Evolutionary conservation across 768 basidiomycete genomes (phyloP), one percentile per base, ranked within the genome.

Genomic region (Termitomyces bulborhizus): DNA sequence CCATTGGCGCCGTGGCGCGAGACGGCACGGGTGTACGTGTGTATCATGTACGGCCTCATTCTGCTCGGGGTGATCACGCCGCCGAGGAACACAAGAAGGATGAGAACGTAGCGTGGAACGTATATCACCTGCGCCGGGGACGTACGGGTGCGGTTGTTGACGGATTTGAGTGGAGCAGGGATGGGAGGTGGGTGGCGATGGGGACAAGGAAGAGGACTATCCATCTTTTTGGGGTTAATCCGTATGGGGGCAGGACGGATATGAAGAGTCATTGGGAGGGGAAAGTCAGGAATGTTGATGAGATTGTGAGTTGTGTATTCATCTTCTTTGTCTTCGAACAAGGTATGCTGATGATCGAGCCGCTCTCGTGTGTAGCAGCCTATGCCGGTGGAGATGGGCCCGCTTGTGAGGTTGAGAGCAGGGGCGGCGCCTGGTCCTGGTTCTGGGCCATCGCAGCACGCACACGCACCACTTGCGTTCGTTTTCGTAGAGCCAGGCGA

Each of bases 151-250:
- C 84, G 5, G 69, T 80, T 4, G 77, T 93, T 13, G 81, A 84
- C 51, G 69, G 68, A 12, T 69, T 86, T 12, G 70, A 69, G 26
- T 83, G 81, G 77, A 75, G 76, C 6, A 52, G 58, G 7, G 85
- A 86, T 62, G 85, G 84, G 13, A 68, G 84, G 36, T 92, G 87
- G 86, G 67, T 83, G 16, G 89, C 82, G 3, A 68, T 90, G 36
- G 80, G 76, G n/a, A 90, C 85, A 39, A 63, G 73, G 63, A 83
- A 83, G 60, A 67, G 82, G 54, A 87, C 82, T 0, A 69, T 85
- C 21, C 89, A 93, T 69, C 70, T 92, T 0, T 93, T 90, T 63
- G 81, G 85, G 7, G 73, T 85, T 7, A 88, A 91, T 65, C 89
- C 89, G 4, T 85, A 85, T 55, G 91, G 89, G 1, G 87, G 91